These are phyloP conservation scores for Eucalyptus tenuipes DNA, from an alignment of 345 rosid genomes.

Conservation along the genomic window DNA sequence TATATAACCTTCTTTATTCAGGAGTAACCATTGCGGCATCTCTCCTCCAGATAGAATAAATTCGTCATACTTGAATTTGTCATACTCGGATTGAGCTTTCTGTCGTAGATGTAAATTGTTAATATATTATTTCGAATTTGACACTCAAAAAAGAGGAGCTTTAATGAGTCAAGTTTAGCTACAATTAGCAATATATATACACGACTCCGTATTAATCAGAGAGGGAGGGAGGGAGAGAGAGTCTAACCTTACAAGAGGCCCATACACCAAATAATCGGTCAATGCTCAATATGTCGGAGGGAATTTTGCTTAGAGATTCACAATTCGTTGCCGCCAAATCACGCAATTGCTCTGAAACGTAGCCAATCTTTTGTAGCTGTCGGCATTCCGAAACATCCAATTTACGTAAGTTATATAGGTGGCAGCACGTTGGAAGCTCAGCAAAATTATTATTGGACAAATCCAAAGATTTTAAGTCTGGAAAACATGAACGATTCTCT, in stretches of 20 bases:
- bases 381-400: no score
- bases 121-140: no score
- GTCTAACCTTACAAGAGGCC: no score
- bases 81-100: no score
- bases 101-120: neutral
- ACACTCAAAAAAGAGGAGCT: neutral
- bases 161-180: neutral
- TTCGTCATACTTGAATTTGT: no score
- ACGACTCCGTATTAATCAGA: neutral
- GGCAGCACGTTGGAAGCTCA: no score
- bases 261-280: no score
- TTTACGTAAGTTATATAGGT: accelerated
- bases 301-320: no score
- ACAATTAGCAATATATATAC: accelerated
- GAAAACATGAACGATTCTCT: no score
- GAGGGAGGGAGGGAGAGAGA: neutral
- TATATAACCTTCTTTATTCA: neutral
- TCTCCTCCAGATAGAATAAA: neutral
- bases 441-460: no score
- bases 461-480: accelerated
- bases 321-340: accelerated
- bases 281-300: no score
- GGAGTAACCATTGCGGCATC: neutral
- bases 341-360: accelerated
- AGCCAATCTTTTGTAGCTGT: no score